Base-by-base conservation (phyloP, 495 filamentous ascomycete species). In the Parathielavia appendiculata region DNA sequence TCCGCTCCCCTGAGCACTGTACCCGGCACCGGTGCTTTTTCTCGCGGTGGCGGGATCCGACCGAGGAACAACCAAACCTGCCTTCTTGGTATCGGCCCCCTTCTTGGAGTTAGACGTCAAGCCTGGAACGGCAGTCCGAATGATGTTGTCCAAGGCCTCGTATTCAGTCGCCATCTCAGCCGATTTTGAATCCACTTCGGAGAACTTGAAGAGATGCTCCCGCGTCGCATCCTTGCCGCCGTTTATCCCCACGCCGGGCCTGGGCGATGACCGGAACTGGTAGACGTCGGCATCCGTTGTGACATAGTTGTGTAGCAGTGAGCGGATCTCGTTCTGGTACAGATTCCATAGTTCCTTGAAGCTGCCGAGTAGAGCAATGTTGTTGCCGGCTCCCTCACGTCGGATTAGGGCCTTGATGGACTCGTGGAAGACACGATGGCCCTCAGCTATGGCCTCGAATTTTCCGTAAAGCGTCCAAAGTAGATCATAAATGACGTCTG, bases 311-410 rank as follows among this genome's bases (percentile, higher is more conserved):
- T 99, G 95, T 58, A 99, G 76, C 19, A 97, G 76, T 3, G 91
- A 93, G 34, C 92, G 86, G 64, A 99, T 96, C 81, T 88, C 72
- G 49, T 76, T 73, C 40, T 77, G 71, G 69, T 80, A 85, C 46
- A 99, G 78, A 61, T 96, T 95, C 93, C 93, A 99, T 51, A 97
- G 74, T 72, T 96, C 92, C 58, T 88, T 89, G 67, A 97, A 96
- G 36, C 90, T 87, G 54, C 89, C 83, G 4, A 84, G 83, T 46
- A 95, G 79, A 1, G 77, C 73, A 47, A 78, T 75, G 51, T 78
- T 80, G 51, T 74, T 78, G 20, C 79, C 77, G n/a, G 75, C 75
- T 13, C 89, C 77, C 58, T 96, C 89, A 40, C 92, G 83, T 58
- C 86, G 83, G 38, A 90, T 79, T 62, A 97, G 89, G 0, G 84